phyloP scores from a whole-genome alignment of 208 protist genomes.

The Acanthamoeba healyi region DNA sequence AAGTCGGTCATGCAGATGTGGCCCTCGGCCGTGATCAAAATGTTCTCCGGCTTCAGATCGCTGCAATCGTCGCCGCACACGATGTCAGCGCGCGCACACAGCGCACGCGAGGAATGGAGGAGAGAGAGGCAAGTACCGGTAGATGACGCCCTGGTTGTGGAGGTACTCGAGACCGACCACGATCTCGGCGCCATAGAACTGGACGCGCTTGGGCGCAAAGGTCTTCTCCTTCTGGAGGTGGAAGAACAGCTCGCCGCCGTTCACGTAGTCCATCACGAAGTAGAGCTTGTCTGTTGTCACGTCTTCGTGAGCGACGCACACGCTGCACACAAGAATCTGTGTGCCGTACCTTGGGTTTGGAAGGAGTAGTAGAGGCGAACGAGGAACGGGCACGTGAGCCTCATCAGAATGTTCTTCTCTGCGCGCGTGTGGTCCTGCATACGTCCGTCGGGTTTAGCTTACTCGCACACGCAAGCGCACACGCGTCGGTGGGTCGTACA shows the following conservation, averaged over 20 bases:
- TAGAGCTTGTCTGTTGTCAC: constrained; percentile 26
- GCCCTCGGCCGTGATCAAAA: constrained; percentile 70
- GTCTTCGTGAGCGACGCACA: too few relatives aligned
- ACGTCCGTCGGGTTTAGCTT: not conserved
- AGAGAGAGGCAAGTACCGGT: constrained; percentile 86
- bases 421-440: constrained; percentile 83
- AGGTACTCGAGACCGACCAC: constrained; percentile 88
- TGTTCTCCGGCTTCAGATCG: constrained; percentile 56
- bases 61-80: not conserved
- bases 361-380: constrained; percentile 97
- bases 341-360: constrained; percentile 90
- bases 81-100: not conserved
- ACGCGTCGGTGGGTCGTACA: not conserved
- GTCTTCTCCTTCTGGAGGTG: constrained; percentile 91
- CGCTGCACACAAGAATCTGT: too few relatives aligned
- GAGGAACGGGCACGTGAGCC: constrained; percentile 86
- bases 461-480: not conserved
- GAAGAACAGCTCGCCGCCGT: constrained; percentile 95
- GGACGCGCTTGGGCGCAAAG: constrained; percentile 27
- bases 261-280: constrained; percentile 91
- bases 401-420: constrained; percentile 88
- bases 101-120: not conserved
- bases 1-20: constrained; percentile 91
- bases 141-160: constrained; percentile 87
- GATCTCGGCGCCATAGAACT: constrained; percentile 86